Conservation (phyloP, 805 yeast genomes). For the Kuraishia cidri region DNA sequence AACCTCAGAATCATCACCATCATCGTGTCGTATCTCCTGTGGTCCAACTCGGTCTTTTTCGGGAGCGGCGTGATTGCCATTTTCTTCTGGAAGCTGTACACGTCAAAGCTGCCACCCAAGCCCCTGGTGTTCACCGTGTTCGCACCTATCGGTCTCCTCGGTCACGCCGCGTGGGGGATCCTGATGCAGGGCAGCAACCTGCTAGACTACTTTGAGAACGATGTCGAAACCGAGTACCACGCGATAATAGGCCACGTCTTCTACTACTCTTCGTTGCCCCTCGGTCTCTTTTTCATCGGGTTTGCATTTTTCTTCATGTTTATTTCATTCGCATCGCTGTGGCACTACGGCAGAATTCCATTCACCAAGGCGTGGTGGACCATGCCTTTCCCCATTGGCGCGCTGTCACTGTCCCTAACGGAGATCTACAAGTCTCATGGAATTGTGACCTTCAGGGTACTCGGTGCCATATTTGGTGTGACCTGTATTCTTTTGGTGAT, state of each 20-base stretch:
- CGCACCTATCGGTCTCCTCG: conserved; percentile 76
- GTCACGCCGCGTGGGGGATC: conserved; percentile 75
- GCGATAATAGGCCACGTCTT: neutral
- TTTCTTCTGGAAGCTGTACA: conserved; percentile 49
- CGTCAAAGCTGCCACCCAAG: conserved; percentile 51
- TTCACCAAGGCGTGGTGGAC: conserved; percentile 68
- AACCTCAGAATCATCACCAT: conserved; percentile 42
- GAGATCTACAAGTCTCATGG: conserved; percentile 40
- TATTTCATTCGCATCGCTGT: neutral
- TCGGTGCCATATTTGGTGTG: conserved; percentile 54
- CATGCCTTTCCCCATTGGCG: conserved; percentile 85
- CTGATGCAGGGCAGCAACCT: conserved; percentile 22
- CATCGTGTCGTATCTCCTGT: conserved; percentile 44
- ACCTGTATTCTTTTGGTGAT: conserved; percentile 37
- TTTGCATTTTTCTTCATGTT: conserved; percentile 3
- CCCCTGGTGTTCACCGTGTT: conserved; percentile 53
- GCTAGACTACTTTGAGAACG: neutral
- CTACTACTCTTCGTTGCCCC: neutral
- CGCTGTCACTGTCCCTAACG: conserved; percentile 55
- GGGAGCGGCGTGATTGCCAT: conserved; percentile 48
- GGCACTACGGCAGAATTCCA: conserved; percentile 8
- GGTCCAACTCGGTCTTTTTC: conserved; percentile 61
- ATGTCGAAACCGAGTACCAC: neutral
- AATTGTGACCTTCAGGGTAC: conserved; percentile 48
- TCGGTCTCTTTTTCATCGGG: conserved; percentile 1